A percentile compares a stretch with the other conserved stretches of the same genome.
These are phyloP conservation scores for Fusarium aywerte DNA, from an alignment of 2,329 filamentous ascomycete species.

Conservation along the genomic window DNA sequence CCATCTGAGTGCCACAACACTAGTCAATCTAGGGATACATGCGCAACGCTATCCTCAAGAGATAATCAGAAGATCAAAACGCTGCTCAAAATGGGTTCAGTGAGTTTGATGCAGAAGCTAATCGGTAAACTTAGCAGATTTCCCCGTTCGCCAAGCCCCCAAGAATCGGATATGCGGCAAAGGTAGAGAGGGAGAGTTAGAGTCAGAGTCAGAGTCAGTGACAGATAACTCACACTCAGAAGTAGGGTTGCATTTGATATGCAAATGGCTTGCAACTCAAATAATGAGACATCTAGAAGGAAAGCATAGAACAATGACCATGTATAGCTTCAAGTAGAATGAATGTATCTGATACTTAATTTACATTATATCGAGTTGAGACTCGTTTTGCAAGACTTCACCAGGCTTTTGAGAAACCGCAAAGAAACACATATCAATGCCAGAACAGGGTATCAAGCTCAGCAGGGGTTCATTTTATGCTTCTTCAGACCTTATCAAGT, in stretches of 20 bases:
- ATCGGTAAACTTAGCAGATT: neutral
- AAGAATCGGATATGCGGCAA: neutral
- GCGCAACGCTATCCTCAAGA: neutral
- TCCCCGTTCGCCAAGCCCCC: conserved; percentile 1
- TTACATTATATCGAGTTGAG: neutral
- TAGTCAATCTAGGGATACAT: neutral
- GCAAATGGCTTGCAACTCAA: neutral
- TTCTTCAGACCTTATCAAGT: neutral
- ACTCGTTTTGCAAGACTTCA: neutral
- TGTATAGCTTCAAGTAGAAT: neutral
- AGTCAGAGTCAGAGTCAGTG: neutral
- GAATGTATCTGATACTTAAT: neutral
- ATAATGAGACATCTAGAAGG: neutral
- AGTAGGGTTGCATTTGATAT: neutral
- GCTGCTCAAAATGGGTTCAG: neutral
- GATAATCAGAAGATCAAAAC: neutral
- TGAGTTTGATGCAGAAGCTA: neutral
- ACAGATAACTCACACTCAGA: neutral
- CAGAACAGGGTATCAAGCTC: neutral
- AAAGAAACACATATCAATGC: neutral
- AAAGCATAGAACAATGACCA: neutral
- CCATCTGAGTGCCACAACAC: neutral
- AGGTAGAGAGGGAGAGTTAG: neutral
- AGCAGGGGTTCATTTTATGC: neutral
- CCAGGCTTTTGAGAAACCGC: neutral